Base-by-base conservation (phyloP, 1,284 basidiomycete genomes). In the Thecaphora frezii region DNA sequence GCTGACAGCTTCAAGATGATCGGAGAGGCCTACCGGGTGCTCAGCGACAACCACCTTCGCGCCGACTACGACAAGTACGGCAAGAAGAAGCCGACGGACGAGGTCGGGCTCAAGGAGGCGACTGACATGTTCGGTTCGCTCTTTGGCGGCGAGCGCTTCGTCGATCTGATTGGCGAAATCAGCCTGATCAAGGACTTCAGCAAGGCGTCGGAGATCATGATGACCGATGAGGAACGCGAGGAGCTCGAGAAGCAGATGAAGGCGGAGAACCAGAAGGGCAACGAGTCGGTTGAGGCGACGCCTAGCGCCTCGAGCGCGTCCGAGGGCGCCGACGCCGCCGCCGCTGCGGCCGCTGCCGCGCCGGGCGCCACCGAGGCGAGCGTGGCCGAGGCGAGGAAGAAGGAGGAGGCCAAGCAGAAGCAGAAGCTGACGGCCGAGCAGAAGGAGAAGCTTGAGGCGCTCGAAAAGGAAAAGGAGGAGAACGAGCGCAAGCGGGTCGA, bases 11-110 rank as follows among this genome's bases (percentile, higher is more conserved):
- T 68, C 54, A 69, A 69, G 42, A 57, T 71, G 53, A 52, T 57
- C 70, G 93, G 91, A 76, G 91, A 93, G 84, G 54, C 64, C 24
- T 67, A 69, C 55, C 78, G 72, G 41, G 72, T 81, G 38, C 59
- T 76, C 51, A 58, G 58, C 42, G 69, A 75, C 56, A 79, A 90
- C 86, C 89, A 98, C 82, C 80, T 89, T 48, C 86, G 94, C 46
- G 86, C 87, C 0, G 89, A 93, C 45, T 98, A 98, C 76, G 93
- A 98, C 81, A 93, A 92, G 83, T 89, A 97, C 82, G 93, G 93
- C 44, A 90, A 90, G 80, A 85, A 86, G 59, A 78, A 78, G 62
- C 76, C 76, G 4, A 75, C 72, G 0, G 76, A 77, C 42, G 76
- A 78, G 42, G 76, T 78, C 12, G 76, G 76, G 10, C 64, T 78